These are phyloP conservation scores for Vaccinium corymbosum DNA, from an alignment of 148 eudicot genomes.

Conservation along the genomic window DNA sequence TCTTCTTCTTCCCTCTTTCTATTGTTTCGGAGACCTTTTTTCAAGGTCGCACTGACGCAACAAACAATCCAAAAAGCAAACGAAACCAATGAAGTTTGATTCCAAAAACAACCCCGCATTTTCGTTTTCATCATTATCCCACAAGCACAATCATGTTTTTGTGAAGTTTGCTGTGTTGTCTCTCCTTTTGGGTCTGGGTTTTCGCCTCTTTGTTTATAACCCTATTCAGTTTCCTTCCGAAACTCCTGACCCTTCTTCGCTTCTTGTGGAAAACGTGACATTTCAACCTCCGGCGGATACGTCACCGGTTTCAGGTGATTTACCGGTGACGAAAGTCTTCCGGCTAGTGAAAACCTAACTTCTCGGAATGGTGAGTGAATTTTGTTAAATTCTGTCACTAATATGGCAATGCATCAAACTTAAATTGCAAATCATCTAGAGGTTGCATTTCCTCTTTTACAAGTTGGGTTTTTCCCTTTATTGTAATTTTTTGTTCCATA, in stretches of 20 bases:
- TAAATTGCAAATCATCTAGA: not conserved
- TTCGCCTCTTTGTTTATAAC: conserved; percentile 43
- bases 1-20: too few relatives aligned
- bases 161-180: conserved; percentile 44
- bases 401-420: conserved; percentile 12
- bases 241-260: not conserved
- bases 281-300: conserved; percentile 15
- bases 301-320: conserved; percentile 16
- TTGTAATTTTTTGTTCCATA: not conserved
- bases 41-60: not conserved
- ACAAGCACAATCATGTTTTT: conserved; percentile 37
- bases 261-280: not conserved
- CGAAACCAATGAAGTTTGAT: conserved; percentile 21
- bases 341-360: conserved; percentile 11
- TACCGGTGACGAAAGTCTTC: conserved; percentile 21
- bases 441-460: not conserved
- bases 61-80: not conserved
- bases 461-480: not conserved
- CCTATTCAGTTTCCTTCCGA: conserved; percentile 35
- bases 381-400: not conserved
- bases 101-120: conserved; percentile 12
- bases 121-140: not conserved
- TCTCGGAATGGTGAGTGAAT: conserved; percentile 28
- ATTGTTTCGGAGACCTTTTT: not conserved
- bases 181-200: conserved; percentile 49